Evolutionary conservation across 257 asterid species (phyloP), one percentile per base, ranked within the genome.

Genomic region (Fraxinus americana): DNA sequence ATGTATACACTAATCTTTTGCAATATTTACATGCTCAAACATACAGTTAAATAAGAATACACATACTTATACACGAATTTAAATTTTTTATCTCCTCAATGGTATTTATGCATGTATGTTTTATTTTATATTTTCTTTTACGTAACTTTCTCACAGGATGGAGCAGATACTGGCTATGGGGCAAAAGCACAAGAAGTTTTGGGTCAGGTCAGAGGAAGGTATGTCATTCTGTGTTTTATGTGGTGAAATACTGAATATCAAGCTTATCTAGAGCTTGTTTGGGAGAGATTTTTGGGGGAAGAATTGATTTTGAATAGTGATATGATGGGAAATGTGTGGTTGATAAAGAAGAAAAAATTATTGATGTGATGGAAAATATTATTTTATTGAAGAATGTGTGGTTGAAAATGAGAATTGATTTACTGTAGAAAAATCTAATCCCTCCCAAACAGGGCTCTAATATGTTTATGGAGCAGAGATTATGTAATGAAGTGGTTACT

Each of bases 171-270:
- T 83, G 99, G 99, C 70, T 96, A 96, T 80, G 99, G 99, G 71
- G 99, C 99, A 21, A 96, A 93, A 89, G 99, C 99, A 59, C 98
- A 96, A 84, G 99, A 91, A 85, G 82, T 96, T 73, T 74, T 96
- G 85, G 99, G 99, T 74, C 98, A 93, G 84, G 99, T 96, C 82
- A 90, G 78, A 84, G 98, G 99, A 87, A 93, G 97, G 99, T 96
- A 83, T 68, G 85, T 75, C 75, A 78, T 75, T 70, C 61, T 69
- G 16, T 75, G 66, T 65, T 25, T 68, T 71, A 48, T 14, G 10
- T 19, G 25, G 54, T 70, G 27, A 63, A 21, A 43, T 39, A 23
- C 78, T 67, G 16, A 29, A 75, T 32, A 5, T 11, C 14, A 65
- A 57, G 1, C 17, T 48, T 61, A 59, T 5, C 13, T 59, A 6